These are phyloP conservation scores for Sphaceloma murrayae DNA, from an alignment of 2,329 filamentous ascomycete genomes.

Conservation along the genomic window DNA sequence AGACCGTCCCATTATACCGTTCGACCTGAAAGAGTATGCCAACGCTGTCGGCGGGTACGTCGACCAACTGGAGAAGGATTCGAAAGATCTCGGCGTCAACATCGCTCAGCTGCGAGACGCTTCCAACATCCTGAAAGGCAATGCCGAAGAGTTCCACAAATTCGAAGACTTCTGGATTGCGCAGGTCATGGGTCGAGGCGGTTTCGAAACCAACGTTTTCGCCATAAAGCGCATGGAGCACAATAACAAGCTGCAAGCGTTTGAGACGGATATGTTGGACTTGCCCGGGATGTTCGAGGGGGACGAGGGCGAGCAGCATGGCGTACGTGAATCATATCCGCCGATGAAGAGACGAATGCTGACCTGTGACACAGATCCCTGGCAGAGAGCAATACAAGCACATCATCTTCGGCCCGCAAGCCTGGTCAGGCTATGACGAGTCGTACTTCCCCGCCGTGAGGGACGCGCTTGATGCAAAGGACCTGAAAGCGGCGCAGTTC, in stretches of 20 bases:
- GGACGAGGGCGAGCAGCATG: constrained; percentile 34
- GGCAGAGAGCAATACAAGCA: constrained; percentile 92
- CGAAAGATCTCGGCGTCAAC: constrained; percentile 36
- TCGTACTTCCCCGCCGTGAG: constrained; percentile 74
- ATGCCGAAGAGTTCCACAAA: constrained; percentile 56
- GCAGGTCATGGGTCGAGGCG: constrained; percentile 55
- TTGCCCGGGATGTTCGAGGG: constrained; percentile 43
- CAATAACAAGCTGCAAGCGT: constrained; percentile 68
- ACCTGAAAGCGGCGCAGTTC: constrained; percentile 59
- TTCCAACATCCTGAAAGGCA: constrained; percentile 48
- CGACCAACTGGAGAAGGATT: constrained; percentile 57
- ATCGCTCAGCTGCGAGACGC: constrained; percentile 55
- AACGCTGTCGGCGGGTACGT: constrained; percentile 55
- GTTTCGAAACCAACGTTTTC: constrained; percentile 64
- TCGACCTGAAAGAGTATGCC: constrained; percentile 69
- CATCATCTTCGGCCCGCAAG: constrained; percentile 73
- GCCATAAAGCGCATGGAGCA: constrained; percentile 61
- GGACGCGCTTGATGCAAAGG: constrained; percentile 61
- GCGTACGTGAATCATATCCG: constrained; percentile 50
- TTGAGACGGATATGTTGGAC: constrained; percentile 79
- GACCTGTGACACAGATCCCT: constrained; percentile 50
- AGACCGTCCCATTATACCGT: constrained; percentile 71
- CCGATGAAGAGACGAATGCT: neutral
- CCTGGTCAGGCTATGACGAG: constrained; percentile 61
- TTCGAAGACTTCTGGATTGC: constrained; percentile 75